phyloP scores from a whole-genome alignment of 441 rosid genomes.

The Populus tomentosa region DNA sequence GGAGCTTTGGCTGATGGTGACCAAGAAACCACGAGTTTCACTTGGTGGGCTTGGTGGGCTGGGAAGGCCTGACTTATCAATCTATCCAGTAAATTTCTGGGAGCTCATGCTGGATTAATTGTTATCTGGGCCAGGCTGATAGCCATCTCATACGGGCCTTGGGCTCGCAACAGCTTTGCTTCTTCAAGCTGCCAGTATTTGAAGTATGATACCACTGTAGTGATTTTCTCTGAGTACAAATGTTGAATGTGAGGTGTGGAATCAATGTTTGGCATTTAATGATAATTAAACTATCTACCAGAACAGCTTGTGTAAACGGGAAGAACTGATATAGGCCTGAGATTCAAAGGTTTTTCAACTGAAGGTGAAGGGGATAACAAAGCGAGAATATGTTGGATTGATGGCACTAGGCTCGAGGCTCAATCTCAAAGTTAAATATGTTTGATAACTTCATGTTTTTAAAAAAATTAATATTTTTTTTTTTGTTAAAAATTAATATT shows the following conservation, averaged over 20 bases:
- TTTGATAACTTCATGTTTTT: too few species aligned
- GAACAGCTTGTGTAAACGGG: neutral
- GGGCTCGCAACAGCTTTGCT: slow-evolving; percentile 89
- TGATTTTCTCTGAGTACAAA: neutral
- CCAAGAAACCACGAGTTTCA: too few species aligned
- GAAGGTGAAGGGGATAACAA: neutral
- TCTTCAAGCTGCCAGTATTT: slow-evolving; percentile 74
- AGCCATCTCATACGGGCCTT: slow-evolving; percentile 95
- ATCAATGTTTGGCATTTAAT: too few species aligned
- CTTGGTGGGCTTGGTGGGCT: neutral
- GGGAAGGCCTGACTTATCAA: neutral
- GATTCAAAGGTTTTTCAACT: too few species aligned
- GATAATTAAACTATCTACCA: neutral
- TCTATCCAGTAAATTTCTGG: neutral
- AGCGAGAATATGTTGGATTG: too few species aligned
- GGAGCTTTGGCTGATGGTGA: neutral
- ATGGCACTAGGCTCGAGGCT: too few species aligned
- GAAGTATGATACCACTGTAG: neutral
- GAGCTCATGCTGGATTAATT: neutral
- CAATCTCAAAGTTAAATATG: too few species aligned
- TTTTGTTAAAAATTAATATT: too few species aligned
- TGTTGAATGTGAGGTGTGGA: neutral
- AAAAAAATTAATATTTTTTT: too few species aligned
- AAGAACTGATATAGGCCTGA: too few species aligned
- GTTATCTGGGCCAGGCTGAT: slow-evolving; percentile 42